Percentiles rank a stretch among this genome's conserved stretches.
phyloP scores from a whole-genome alignment of 2,329 filamentous ascomycete genomes.

The Fusarium anthophilum region DNA sequence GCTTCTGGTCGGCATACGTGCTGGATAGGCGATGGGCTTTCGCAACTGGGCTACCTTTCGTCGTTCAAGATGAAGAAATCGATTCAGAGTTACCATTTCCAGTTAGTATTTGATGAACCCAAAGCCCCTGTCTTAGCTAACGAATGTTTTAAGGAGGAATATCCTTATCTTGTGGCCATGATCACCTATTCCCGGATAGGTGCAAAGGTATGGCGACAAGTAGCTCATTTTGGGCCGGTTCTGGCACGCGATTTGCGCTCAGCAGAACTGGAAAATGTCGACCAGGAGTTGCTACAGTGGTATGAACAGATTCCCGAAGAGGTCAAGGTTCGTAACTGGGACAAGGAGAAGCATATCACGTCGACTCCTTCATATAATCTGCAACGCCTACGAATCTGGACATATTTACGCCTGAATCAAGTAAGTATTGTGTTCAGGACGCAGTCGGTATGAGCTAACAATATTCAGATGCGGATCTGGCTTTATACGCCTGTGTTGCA shows the following conservation, averaged over 20 bases:
- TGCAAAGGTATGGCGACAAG: constrained; percentile 86
- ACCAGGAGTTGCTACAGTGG: constrained; percentile 88
- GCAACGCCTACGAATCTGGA: constrained; percentile 80
- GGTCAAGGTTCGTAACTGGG: constrained; percentile 68
- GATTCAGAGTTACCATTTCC: constrained; percentile 82
- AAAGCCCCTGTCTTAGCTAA: constrained; percentile 20
- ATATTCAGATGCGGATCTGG: constrained; percentile 75
- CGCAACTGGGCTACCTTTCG: constrained; percentile 87
- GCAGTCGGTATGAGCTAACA: background rate
- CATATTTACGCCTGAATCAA: constrained; percentile 88
- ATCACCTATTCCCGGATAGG: constrained; percentile 83
- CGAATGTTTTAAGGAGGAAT: constrained; percentile 52
- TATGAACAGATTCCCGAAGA: constrained; percentile 77
- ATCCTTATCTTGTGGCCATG: constrained; percentile 84
- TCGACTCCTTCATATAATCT: constrained; percentile 70
- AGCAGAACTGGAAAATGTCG: constrained; percentile 81
- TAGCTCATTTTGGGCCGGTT: constrained; percentile 72
- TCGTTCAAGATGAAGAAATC: constrained; percentile 85
- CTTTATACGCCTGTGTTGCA: constrained; percentile 90
- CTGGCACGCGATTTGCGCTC: constrained; percentile 72
- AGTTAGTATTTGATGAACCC: constrained; percentile 58
- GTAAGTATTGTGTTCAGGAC: constrained; percentile 41
- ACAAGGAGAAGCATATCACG: constrained; percentile 60
- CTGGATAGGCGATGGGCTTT: constrained; percentile 90
- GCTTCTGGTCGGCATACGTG: constrained; percentile 89